Base-by-base conservation (phyloP, 2,329 filamentous ascomycete species). In the Neonectria neomacrospora region DNA sequence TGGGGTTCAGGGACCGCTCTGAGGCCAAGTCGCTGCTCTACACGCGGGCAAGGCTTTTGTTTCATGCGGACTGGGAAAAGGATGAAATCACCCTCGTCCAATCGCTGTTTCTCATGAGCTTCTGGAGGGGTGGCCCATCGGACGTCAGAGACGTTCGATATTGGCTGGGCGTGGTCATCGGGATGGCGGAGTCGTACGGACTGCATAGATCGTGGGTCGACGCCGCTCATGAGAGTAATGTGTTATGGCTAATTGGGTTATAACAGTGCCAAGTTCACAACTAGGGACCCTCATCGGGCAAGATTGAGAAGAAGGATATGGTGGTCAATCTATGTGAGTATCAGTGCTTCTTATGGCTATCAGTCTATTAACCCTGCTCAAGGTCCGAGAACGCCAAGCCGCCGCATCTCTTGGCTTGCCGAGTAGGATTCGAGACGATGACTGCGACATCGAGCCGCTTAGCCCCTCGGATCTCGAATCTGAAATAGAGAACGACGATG, bases 91-190 rank as follows among this genome's bases (percentile, higher is more conserved):
- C 78, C 0, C 79, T 85, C 5, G 78, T 86, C 0, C 84, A 86
- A 68, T 79, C 82, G 1, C 67, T 87, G 2, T 86, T 87, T 66
- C 71, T 87, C 30, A 79, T 87, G 76, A 86, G 84, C 66, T 87
- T 85, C 63, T 87, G 84, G 85, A 76, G 84, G 18, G 82, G 81
- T 8, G 81, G 81, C 0, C 82, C 84, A 0, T 75, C 77, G 0
- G 80, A 83, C 54, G 80, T 83, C n/a, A 78, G 81, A 16, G 82
- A 85, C 69, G 80, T 81, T 12, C 68, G 82, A 26, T 84, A 83
- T 65, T 85, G 83, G 83, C 72, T 85, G 2, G 82, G 81, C 0
- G 80, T 81, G 7, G 84, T 83, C 0, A 85, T 85, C 26, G 82
- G 80, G 9, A 73, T 86, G 10, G 83, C 85, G 0, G 82, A 86